Percentiles rank a stretch among this genome's conserved stretches.
Conservation (phyloP, 768 basidiomycete species). For the Lactarius psammicola region DNA sequence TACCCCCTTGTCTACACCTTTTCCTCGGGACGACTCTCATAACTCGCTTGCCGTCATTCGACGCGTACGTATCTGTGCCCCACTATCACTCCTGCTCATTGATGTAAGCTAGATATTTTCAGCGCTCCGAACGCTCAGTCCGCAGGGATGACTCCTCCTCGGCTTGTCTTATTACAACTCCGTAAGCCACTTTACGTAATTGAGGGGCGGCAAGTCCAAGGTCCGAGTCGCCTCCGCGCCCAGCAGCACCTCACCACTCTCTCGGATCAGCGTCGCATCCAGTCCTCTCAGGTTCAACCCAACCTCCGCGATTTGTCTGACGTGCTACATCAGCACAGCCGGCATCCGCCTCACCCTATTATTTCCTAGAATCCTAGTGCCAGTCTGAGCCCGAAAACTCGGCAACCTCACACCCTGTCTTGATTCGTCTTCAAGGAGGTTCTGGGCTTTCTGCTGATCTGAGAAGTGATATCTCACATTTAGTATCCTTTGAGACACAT, state of each 20-base stretch:
- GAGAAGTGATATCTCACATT: too few species aligned
- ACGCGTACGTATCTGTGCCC: conserved; percentile 47
- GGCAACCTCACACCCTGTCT: too few species aligned
- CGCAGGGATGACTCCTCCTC: conserved; percentile 64
- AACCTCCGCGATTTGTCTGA: conserved; percentile 3
- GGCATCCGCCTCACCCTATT: conserved; percentile 28
- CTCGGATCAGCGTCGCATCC: conserved; percentile 32
- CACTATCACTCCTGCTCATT: conserved; percentile 12
- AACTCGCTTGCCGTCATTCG: too few species aligned
- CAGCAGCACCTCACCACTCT: conserved; percentile 18
- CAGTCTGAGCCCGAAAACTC: too few species aligned
- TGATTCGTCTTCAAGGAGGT: too few species aligned
- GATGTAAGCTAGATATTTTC: background rate
- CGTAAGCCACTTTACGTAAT: conserved; percentile 73
- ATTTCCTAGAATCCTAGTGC: too few species aligned
- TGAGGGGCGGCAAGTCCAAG: conserved; percentile 57
- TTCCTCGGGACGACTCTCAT: too few species aligned
- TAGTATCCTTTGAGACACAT: too few species aligned
- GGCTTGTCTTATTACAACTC: conserved; percentile 61
- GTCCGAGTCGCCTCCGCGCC: conserved; percentile 22
- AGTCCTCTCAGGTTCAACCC: conserved; percentile 15
- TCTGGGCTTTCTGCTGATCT: too few species aligned
- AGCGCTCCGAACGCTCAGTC: conserved; percentile 61
- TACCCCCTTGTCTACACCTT: too few species aligned
- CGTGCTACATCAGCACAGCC: conserved; percentile 10